Conservation (phyloP, 768 basidiomycete species). For the Leccinum incarnatum region DNA sequence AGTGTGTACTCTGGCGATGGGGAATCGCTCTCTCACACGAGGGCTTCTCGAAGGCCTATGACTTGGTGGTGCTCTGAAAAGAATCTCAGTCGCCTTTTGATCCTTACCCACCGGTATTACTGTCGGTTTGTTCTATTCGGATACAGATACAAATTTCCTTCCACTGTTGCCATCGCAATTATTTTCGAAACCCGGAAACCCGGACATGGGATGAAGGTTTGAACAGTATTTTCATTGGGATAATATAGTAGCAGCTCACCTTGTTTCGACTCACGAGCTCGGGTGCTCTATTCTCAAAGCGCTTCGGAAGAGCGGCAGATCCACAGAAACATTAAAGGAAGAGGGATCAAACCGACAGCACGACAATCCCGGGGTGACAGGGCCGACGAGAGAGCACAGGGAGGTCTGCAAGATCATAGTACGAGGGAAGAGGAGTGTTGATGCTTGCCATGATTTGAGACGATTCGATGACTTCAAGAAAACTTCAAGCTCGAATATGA, state of each 20-base stretch:
- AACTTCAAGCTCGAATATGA: background rate
- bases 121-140: background rate
- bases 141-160: background rate
- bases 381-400: background rate
- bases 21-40: background rate
- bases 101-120: background rate
- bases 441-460: background rate
- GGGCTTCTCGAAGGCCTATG: background rate
- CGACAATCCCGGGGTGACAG: too few species aligned
- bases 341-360: background rate
- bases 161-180: background rate
- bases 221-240: background rate
- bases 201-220: background rate
- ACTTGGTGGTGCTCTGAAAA: background rate
- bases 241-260: background rate
- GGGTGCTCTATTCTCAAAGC: background rate
- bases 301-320: background rate
- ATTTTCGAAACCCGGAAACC: background rate
- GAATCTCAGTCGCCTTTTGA: background rate
- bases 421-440: background rate
- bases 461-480: background rate
- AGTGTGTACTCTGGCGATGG: background rate
- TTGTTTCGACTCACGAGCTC: background rate
- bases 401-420: background rate
- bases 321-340: background rate